Evolutionary conservation across 805 yeast species (phyloP).

Genomic region (Zygotorulaspora danielsina): DNA sequence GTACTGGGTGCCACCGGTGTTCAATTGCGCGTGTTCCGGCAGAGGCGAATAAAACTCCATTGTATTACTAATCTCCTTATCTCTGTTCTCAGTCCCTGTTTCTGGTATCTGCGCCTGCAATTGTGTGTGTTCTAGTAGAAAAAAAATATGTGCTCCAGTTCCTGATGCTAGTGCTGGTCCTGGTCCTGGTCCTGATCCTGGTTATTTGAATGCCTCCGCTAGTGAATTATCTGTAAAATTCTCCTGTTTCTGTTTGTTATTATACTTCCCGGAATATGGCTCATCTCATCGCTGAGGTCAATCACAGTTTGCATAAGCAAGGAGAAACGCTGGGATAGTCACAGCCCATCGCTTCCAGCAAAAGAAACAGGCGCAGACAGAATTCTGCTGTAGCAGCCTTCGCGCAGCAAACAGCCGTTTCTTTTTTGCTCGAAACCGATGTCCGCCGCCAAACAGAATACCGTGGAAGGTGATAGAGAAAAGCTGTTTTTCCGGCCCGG

Average conservation of each 20-base stretch:
- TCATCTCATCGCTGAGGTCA: constrained; percentile 9
- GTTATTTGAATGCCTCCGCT: neutral
- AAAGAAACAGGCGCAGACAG: constrained; percentile 9
- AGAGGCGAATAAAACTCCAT: constrained; percentile 35
- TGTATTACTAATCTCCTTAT: constrained; percentile 1
- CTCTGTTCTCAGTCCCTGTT: neutral
- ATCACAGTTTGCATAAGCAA: constrained; percentile 1
- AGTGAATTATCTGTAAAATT: neutral
- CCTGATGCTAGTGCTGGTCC: neutral
- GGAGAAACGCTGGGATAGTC: constrained; percentile 1
- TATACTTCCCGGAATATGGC: constrained; percentile 8
- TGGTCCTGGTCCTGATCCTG: neutral
- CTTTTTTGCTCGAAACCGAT: no score
- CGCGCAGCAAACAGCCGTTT: no score
- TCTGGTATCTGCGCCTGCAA: neutral
- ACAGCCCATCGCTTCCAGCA: constrained; percentile 3
- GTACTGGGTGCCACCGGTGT: constrained; percentile 8
- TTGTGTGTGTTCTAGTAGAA: neutral
- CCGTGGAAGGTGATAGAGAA: no score
- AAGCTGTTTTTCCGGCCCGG: constrained; percentile 7
- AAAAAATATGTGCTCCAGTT: no score
- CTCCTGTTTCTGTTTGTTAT: neutral
- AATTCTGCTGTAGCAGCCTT: no score
- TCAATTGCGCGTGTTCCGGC: constrained; percentile 34
- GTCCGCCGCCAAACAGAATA: no score